Conservation (phyloP, 345 rosid genomes). For the Atalantia buxifolia region DNA sequence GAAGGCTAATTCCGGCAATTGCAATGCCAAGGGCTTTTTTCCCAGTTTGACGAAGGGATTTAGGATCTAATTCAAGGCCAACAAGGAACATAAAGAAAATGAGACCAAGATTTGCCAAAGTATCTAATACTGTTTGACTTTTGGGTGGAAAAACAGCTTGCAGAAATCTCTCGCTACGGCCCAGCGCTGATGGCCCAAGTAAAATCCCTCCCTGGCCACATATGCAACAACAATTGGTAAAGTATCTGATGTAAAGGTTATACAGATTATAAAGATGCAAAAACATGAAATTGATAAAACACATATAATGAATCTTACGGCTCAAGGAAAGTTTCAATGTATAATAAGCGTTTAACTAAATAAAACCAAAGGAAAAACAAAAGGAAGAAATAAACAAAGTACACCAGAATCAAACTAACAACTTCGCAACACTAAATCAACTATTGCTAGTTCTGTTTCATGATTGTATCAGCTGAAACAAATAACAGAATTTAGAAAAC, state of each 20-base stretch:
- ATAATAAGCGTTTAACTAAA: neutral
- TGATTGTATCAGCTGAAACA: neutral
- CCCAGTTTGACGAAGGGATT: slow-evolving; percentile 50
- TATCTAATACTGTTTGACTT: slow-evolving; percentile 64
- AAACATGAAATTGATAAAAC: neutral
- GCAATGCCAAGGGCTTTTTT: slow-evolving; percentile 64
- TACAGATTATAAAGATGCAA: neutral
- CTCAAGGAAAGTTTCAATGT: neutral
- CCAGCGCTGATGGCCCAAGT: slow-evolving; percentile 78
- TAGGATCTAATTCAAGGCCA: slow-evolving; percentile 65
- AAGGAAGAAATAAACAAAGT: neutral
- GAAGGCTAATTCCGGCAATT: slow-evolving; percentile 58
- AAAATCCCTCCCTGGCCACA: slow-evolving; percentile 60
- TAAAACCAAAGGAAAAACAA: neutral
- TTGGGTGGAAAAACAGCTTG: slow-evolving; percentile 50
- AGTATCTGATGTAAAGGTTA: neutral
- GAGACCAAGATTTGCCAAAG: slow-evolving; percentile 71
- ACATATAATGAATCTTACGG: neutral
- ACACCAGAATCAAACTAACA: neutral
- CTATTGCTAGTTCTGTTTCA: neutral
- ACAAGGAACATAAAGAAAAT: slow-evolving; percentile 69
- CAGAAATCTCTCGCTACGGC: slow-evolving; percentile 48
- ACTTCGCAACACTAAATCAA: neutral
- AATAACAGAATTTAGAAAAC: neutral
- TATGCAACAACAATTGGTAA: neutral